Evolutionary conservation across 1,284 basidiomycete genomes (phyloP).

Genomic region (Rhodotorula sp.): DNA sequence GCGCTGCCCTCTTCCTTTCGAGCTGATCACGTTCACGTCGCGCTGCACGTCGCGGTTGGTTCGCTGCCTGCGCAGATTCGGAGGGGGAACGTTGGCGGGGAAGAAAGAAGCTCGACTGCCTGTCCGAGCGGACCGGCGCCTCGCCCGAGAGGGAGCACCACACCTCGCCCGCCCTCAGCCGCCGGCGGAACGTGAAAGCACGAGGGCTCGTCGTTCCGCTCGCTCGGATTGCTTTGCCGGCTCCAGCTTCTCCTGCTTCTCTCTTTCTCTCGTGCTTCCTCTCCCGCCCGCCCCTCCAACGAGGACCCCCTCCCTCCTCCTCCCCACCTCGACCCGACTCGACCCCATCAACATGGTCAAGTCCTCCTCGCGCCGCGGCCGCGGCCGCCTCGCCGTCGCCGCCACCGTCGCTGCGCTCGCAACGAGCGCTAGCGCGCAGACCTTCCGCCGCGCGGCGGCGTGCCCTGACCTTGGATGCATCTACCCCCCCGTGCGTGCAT

Average conservation of each 20-base stretch:
- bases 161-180: neutral
- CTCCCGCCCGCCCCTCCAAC: too few relatives aligned
- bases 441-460: slow-evolving; percentile 51
- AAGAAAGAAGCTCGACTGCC: neutral
- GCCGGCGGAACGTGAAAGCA: neutral
- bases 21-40: neutral
- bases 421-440: slow-evolving; percentile 48
- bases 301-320: too few relatives aligned
- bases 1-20: neutral
- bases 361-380: neutral
- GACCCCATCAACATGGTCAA: neutral
- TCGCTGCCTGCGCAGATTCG: too few relatives aligned
- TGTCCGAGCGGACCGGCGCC: neutral
- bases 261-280: neutral
- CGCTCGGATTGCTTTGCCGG: neutral
- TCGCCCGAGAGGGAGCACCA: neutral
- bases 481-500: slow-evolving; percentile 22
- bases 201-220: neutral
- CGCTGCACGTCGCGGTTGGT: neutral
- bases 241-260: neutral
- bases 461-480: slow-evolving; percentile 31
- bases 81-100: neutral
- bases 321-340: too few relatives aligned
- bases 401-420: slow-evolving; percentile 28
- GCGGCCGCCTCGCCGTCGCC: neutral